A percentile compares a stretch with the other conserved stretches of the same genome.
phyloP scores from a whole-genome alignment of 2,329 filamentous ascomycete genomes.

The Penicillium digitatum region DNA sequence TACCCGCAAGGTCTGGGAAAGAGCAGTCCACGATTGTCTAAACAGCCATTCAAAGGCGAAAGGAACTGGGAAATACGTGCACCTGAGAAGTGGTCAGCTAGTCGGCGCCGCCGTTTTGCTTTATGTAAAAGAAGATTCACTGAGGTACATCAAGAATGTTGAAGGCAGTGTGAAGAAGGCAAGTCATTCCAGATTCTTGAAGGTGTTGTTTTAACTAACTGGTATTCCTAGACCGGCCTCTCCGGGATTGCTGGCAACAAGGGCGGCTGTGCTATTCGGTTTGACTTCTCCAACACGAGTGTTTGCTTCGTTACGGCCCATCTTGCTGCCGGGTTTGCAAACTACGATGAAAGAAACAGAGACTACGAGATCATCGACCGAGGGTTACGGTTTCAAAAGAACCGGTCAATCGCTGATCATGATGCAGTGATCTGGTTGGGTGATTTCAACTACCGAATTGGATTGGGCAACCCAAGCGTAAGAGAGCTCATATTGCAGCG shows the following conservation, averaged over 20 bases:
- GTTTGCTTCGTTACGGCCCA: conserved; percentile 96
- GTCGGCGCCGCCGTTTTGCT: conserved; percentile 91
- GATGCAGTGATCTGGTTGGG: conserved; percentile 90
- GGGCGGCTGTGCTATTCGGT: conserved; percentile 90
- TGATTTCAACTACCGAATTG: conserved; percentile 98
- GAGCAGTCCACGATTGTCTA: conserved; percentile 70
- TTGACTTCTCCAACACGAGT: conserved; percentile 89
- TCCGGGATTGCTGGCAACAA: conserved; percentile 98
- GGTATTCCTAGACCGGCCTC: conserved; percentile 63
- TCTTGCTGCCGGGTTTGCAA: conserved; percentile 90
- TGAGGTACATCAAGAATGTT: conserved; percentile 88
- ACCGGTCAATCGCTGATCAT: conserved; percentile 86
- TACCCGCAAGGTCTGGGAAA: conserved; percentile 80
- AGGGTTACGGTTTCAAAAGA: conserved; percentile 84
- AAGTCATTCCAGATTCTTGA: conserved; percentile 8
- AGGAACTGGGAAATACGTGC: conserved; percentile 74
- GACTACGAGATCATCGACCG: conserved; percentile 88
- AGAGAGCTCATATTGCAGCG: conserved; percentile 67
- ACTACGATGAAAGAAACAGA: conserved; percentile 91
- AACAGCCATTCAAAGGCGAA: conserved; percentile 65
- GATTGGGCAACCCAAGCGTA: conserved; percentile 72
- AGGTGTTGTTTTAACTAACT: conserved; percentile 14
- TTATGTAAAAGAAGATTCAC: conserved; percentile 74
- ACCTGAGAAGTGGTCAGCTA: conserved; percentile 86
- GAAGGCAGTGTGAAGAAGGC: conserved; percentile 91